Base-by-base conservation (phyloP, 1,284 basidiomycete species). In the Pisolithus thermaeus region DNA sequence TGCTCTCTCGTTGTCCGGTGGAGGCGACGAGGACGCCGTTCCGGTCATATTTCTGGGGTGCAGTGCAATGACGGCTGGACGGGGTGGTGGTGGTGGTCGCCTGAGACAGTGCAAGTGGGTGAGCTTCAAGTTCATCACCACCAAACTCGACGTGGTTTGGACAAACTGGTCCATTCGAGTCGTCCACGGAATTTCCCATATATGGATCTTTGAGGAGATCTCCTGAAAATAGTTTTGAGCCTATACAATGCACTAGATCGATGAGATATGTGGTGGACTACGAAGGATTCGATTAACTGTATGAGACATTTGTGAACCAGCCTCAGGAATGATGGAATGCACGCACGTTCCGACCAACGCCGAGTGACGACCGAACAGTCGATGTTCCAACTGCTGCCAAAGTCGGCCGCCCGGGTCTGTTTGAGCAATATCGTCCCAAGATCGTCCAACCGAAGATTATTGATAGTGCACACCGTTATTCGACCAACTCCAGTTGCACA, bases 391-490 rank as follows among this genome's bases (percentile, higher is more conserved):
- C 50, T 20, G 7, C 27, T 50, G 43, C 32, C 43, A 45, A 40
- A 50, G 44, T 46, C 44, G 40, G 25, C 38, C 32, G 38, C 69
- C 83, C 51, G 84, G 83, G 47, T 81, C 83, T 59, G 73, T 74
- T 3, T 76, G 76, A 75, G 81, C 81, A 37, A 76, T 81, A 49
- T 73, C 81, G 43, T 71, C 70, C 44, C 76, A 78, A 62, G 56
- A 69, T 58, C 46, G 14, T 39, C 36, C 9, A 43, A 23, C 28
- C 42, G 42, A 43, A 16, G 42, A 28, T 20, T 30, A 36, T 18
- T 32, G 14, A 8, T n/a, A 14, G 27, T 18, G 23, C 16, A 5
- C 16, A 35, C 14, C 18, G 28, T 36, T 22, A 14, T 8, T 22
- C 43, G 22, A 12, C n/a, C 28, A 28, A 45, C 18, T 22, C n/a